Evolutionary conservation across 2,329 filamentous ascomycete genomes (phyloP), one percentile per base, ranked within the genome.

Genomic region (Colletotrichum lentis): DNA sequence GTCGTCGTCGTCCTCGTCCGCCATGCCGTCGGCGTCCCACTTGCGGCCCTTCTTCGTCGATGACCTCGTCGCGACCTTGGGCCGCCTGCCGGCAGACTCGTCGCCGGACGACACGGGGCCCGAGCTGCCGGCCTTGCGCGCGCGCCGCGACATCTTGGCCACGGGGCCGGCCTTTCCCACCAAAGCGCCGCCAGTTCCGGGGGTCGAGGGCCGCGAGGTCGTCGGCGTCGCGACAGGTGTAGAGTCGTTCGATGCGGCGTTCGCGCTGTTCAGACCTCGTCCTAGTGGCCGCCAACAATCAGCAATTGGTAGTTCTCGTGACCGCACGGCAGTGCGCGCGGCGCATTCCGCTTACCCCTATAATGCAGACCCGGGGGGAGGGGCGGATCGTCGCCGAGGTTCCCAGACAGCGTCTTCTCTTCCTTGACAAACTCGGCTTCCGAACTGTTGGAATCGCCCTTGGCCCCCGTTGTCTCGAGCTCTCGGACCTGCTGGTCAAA

Each of bases 401-500:
- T 76, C 3, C 74, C 77, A 2, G 80, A 77, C 37, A 78, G 67
- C 3, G 64, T 72, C 57, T 79, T 75, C 18, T 80, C 78, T 62
- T 79, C 76, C 27, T 75, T 71, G 14, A 77, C 70, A 44, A 74
- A 67, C 49, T 76, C 71, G 54, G 74, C 70, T n/a, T 76, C 75
- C n/a, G 71, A 70, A 49, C 67, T 70, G 56, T 70, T 70, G 64
- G 57, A 72, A 56, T 70, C 71, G 53, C 73, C 73, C n/a, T 78
- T 77, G 46, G 74, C 75, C 71, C 81, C 84, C 31, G 84, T 82
- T 71, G 86, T 86, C 74, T 89, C 93, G 22, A 99, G 85, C 77
- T 97, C 93, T 72, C 88, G 86, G 70, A 98, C 83, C 80, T 98
- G 94, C 75, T 97, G 92, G 77, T 98, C 93, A 77, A 98, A 99